Conservation (phyloP, 2,329 filamentous ascomycete genomes). For the Epichloe gansuensis region DNA sequence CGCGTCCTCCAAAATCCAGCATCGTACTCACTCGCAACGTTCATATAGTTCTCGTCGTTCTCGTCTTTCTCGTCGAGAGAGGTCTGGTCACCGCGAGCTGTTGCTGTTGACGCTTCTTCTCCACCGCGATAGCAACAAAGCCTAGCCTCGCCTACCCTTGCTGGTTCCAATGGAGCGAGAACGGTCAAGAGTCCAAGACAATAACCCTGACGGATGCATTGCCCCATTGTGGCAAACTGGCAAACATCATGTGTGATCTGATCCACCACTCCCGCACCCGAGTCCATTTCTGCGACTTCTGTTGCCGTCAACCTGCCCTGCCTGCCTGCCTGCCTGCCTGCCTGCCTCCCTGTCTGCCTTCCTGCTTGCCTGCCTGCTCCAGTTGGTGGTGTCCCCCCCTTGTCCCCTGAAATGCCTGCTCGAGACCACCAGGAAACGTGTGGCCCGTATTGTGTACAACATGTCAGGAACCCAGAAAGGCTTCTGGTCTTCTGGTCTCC, state of each 20-base stretch:
- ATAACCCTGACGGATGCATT: slow-evolving; percentile 1
- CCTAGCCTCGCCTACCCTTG: background rate
- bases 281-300: background rate
- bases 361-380: background rate
- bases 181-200: background rate
- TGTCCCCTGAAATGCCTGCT: too few species aligned
- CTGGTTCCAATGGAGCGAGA: background rate
- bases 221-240: background rate
- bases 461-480: too few species aligned
- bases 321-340: background rate
- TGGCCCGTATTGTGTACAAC: too few species aligned
- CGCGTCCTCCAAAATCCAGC: too few species aligned
- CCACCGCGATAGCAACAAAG: background rate
- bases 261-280: background rate
- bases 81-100: background rate
- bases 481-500: too few species aligned
- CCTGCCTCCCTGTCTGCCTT: too few species aligned
- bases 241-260: background rate
- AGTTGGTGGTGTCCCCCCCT: too few species aligned
- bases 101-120: background rate
- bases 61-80: too few species aligned
- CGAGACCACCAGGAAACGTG: too few species aligned
- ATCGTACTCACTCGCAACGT: too few species aligned
- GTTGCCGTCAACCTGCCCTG: background rate
- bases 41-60: too few species aligned